Evolutionary conservation across 2,329 filamentous ascomycete genomes (phyloP).

Genomic region (Rutstroemia sp.): DNA sequence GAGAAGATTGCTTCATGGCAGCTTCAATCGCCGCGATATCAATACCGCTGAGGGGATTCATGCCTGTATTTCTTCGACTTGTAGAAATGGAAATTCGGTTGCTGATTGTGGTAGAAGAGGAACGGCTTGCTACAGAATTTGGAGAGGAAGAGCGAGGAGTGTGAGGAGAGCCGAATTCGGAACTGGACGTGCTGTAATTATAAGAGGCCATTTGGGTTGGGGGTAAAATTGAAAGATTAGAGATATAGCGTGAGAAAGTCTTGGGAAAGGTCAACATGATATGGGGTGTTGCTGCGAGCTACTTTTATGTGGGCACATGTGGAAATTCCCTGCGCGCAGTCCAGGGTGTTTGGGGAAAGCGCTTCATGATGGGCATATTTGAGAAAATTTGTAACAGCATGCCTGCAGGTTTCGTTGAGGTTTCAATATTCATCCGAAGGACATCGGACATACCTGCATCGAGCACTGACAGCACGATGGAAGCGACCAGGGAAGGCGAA

Average conservation of each 20-base stretch:
- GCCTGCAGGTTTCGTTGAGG: constrained; percentile 25
- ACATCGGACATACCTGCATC: neutral
- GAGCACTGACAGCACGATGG: neutral
- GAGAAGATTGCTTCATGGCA: constrained; percentile 51
- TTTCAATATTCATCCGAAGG: constrained; percentile 15
- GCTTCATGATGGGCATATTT: neutral
- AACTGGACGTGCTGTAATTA: constrained; percentile 20
- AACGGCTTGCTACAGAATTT: constrained; percentile 22
- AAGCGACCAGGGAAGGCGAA: neutral
- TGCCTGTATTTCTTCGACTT: constrained; percentile 20
- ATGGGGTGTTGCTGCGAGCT: constrained; percentile 11
- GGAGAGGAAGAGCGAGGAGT: constrained; percentile 19
- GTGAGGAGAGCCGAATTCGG: constrained; percentile 15
- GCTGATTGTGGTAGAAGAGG: constrained; percentile 23
- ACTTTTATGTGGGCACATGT: constrained; percentile 16
- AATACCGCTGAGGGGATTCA: constrained; percentile 30
- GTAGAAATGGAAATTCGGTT: constrained; percentile 26
- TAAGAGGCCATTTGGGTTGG: constrained; percentile 24
- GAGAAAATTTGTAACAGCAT: constrained; percentile 16
- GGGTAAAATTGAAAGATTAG: neutral
- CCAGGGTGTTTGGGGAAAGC: neutral
- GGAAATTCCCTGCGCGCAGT: neutral
- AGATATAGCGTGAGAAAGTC: constrained; percentile 5
- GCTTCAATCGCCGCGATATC: constrained; percentile 51
- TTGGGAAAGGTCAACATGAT: constrained; percentile 15